Evolutionary conservation across 1,284 basidiomycete species (phyloP).

Genomic region (Cryptococcus depauperatus): DNA sequence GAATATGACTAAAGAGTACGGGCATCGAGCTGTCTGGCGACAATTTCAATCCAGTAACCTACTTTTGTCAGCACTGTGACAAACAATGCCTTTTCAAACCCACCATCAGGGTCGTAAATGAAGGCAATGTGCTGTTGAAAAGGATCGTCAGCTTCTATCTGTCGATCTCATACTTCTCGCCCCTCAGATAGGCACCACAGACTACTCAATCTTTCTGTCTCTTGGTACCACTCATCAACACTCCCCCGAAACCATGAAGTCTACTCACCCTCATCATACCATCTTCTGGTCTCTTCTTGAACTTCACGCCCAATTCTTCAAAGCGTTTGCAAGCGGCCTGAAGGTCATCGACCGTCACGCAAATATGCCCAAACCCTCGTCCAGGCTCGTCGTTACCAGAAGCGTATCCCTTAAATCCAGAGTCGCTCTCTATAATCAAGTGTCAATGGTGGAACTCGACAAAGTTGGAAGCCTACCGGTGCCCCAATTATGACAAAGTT

Average conservation of each 20-base stretch:
- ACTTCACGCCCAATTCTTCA: slow-evolving; percentile 69
- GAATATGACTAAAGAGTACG: neutral
- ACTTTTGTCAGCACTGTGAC: too few species aligned
- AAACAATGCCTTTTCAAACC: slow-evolving; percentile 41
- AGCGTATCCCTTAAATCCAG: slow-evolving; percentile 67
- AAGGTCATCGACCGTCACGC: slow-evolving; percentile 68
- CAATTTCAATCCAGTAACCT: slow-evolving; percentile 51
- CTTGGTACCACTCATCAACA: neutral
- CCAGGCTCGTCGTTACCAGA: slow-evolving; percentile 78
- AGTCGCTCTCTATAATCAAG: slow-evolving; percentile 52
- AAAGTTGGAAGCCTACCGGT: slow-evolving; percentile 50
- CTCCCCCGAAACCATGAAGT: neutral
- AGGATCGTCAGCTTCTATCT: neutral
- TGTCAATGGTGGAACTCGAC: neutral
- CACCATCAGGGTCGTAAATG: slow-evolving; percentile 76
- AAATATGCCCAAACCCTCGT: slow-evolving; percentile 77
- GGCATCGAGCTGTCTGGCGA: slow-evolving; percentile 22
- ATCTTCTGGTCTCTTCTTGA: slow-evolving; percentile 80
- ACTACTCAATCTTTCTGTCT: neutral
- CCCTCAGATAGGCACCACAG: neutral
- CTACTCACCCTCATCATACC: slow-evolving; percentile 74
- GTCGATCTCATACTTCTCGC: neutral
- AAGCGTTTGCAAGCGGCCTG: slow-evolving; percentile 77
- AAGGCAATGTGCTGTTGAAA: slow-evolving; percentile 54
- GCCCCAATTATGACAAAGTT: slow-evolving; percentile 83